Evolutionary conservation across 2,329 filamentous ascomycete species (phyloP).

Genomic region (Sclerotinia sclerotiorum): DNA sequence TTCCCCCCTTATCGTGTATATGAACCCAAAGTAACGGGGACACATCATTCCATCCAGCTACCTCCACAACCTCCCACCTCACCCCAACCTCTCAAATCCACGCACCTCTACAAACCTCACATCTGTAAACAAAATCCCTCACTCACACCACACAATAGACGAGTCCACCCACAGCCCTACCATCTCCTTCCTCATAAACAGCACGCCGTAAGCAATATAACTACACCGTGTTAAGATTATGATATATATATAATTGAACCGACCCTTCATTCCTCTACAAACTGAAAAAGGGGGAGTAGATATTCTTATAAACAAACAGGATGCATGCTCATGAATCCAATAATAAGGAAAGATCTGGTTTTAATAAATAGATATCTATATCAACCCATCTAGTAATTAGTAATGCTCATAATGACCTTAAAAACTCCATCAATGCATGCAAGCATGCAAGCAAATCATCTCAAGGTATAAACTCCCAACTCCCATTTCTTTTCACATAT

Average conservation of each 20-base stretch:
- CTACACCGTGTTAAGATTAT: too few relatives aligned
- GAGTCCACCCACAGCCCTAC: too few relatives aligned
- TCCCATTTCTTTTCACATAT: neutral
- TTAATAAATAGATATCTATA: neutral
- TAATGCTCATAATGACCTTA: too few relatives aligned
- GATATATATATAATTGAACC: too few relatives aligned
- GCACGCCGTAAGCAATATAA: too few relatives aligned
- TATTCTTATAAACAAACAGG: neutral
- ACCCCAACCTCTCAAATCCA: neutral
- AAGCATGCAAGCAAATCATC: too few relatives aligned
- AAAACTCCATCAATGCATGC: slow-evolving; percentile 3
- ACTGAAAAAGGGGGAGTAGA: too few relatives aligned
- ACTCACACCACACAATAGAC: too few relatives aligned
- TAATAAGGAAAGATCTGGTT: neutral
- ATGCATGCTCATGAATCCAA: neutral
- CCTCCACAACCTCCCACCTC: neutral
- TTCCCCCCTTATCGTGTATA: neutral
- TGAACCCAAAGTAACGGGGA: neutral
- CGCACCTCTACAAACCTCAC: neutral
- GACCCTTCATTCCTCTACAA: too few relatives aligned
- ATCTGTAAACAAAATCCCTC: too few relatives aligned
- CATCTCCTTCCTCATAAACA: too few relatives aligned
- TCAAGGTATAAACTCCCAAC: neutral
- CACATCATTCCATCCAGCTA: neutral
- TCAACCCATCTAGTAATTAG: neutral